These are phyloP conservation scores for Spathaspora gorwiae DNA, from an alignment of 805 yeast genomes.

Conservation along the genomic window DNA sequence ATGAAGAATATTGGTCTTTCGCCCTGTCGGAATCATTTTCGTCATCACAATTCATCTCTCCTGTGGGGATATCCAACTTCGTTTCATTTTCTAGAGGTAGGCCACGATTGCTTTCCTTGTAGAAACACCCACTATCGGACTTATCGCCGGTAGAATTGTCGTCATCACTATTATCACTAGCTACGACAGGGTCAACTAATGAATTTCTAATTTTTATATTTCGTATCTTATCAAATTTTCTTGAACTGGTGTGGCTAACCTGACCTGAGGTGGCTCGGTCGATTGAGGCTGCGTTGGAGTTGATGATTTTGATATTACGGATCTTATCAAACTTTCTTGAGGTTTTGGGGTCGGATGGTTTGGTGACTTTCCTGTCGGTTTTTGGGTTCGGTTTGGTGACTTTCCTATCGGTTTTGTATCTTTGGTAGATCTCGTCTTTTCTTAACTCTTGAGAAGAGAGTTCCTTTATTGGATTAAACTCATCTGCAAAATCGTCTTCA, in stretches of 20 bases:
- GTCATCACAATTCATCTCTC: too few species aligned
- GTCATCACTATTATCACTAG: background rate
- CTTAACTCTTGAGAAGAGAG: conserved; percentile 14
- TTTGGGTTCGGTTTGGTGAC: too few species aligned
- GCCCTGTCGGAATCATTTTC: background rate
- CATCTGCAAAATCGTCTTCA: conserved; percentile 25
- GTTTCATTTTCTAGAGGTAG: background rate
- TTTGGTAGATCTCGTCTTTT: conserved; percentile 1
- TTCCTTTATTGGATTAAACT: conserved; percentile 24
- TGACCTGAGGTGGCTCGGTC: too few species aligned
- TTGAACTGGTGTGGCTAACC: background rate
- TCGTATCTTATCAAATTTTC: background rate
- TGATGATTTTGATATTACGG: background rate
- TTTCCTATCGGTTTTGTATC: too few species aligned
- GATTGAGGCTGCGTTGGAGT: too few species aligned
- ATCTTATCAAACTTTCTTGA: background rate
- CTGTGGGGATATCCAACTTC: background rate
- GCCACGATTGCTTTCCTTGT: too few species aligned
- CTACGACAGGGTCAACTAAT: background rate
- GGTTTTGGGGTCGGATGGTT: too few species aligned
- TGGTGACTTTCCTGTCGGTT: too few species aligned
- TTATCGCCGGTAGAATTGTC: background rate
- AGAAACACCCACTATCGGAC: background rate
- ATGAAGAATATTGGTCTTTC: background rate
- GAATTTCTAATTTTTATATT: background rate